Evolutionary conservation across 2,329 filamentous ascomycete genomes (phyloP).

Genomic region (Cladophialophora immunda): DNA sequence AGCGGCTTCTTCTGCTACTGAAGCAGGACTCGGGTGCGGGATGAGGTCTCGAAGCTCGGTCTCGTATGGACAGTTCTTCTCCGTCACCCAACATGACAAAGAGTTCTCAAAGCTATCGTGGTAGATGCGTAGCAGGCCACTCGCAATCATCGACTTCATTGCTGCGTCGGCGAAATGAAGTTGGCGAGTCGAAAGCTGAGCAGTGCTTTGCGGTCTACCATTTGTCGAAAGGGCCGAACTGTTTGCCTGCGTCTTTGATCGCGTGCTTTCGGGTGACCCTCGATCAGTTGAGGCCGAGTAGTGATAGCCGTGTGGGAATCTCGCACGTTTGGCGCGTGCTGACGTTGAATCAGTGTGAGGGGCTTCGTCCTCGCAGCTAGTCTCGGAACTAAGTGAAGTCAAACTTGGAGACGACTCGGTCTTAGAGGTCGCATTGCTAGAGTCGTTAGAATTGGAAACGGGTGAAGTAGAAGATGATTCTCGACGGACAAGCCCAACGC

Average conservation of each 20-base stretch:
- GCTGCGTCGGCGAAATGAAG: conserved; percentile 46
- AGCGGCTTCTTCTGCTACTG: conserved; percentile 54
- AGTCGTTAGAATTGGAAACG: conserved; percentile 19
- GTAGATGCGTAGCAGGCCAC: conserved; percentile 34
- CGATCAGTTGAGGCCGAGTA: background rate
- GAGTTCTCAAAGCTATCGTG: conserved; percentile 38
- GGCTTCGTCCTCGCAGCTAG: conserved; percentile 18
- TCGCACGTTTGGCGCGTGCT: background rate
- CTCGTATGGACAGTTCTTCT: conserved; percentile 47
- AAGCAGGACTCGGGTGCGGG: conserved; percentile 39
- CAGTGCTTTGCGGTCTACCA: conserved; percentile 10
- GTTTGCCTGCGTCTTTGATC: conserved; percentile 12
- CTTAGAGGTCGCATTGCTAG: conserved; percentile 7
- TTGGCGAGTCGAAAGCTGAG: conserved; percentile 21
- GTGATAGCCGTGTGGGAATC: background rate
- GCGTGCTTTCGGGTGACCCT: background rate
- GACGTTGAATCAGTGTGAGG: background rate
- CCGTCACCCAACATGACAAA: conserved; percentile 37
- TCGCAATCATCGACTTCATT: conserved; percentile 50
- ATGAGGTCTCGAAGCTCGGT: conserved; percentile 39
- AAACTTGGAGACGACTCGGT: conserved; percentile 4
- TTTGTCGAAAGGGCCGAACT: conserved; percentile 8
- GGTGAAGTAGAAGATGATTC: conserved; percentile 26
- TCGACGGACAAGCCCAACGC: background rate
- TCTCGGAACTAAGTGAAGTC: conserved; percentile 24